Base-by-base conservation (phyloP, 2,329 filamentous ascomycete genomes). In the Pseudocercospora vitis region DNA sequence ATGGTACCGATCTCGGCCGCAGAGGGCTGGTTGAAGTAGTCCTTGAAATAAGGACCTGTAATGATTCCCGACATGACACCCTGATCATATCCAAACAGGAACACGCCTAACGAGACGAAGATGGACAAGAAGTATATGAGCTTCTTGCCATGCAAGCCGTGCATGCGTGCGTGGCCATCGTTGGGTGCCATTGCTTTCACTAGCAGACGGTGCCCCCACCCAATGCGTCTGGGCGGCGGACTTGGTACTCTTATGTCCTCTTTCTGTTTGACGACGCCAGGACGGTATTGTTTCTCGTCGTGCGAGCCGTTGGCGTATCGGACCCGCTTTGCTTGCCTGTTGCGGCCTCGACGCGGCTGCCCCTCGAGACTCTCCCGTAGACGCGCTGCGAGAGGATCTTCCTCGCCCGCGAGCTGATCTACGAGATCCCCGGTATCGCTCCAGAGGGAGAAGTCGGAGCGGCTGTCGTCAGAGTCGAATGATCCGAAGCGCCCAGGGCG, bases 81-180 rank as follows among this genome's bases (percentile, higher is more conserved):
- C 71, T 94, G 89, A 71, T 94, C 89, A 78, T 94, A 94, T 60
- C 89, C 89, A 68, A 95, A 95, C 16, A 95, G 77, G 68, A 95
- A 95, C 21, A 95, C 89, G 48, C 89, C 89, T 67, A 94, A 55
- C 12, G 66, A 71, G 52, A 74, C 62, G 63, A 63, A 71, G 56
- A 66, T 68, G 31, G 64, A 69, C 71, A 78, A 57, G 56, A 72
- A 83, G 66, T 82, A 96, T 87, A 99, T 82, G 68, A 99, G 80
- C 74, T 92, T 86, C 79, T 95, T 96, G 76, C 94, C 94, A 67
- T 95, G 95, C 65, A 99, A 82, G 79, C 94, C 94, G 76, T 94
- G 88, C 67, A 90, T 86, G 70, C 87, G 85, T 69, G 85, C 81
- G 61, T 78, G 78, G 49, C 78, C 74, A 71, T 88, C 85, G 70